Evolutionary conservation across 768 basidiomycete genomes (phyloP), one percentile per base, ranked within the genome.

Genomic region (Rubroboletus pulcherrimus): DNA sequence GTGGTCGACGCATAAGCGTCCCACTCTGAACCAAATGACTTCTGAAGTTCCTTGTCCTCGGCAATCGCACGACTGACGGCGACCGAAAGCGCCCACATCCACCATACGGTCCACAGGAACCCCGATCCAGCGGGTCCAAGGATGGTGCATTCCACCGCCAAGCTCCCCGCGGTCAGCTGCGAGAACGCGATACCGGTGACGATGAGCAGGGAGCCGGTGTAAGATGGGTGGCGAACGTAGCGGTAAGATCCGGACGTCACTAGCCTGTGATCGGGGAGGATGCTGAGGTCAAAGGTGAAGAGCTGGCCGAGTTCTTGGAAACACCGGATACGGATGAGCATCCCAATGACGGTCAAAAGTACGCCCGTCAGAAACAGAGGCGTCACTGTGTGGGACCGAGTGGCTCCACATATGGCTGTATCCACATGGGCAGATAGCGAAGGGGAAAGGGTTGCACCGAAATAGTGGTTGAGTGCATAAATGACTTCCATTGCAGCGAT

Each of bases 201-300:
- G 57, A 81, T 74, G 21, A 79, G 67, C 54, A 83, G 61, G 1
- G 80, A 78, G n/a, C 81, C 81, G 0, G 79, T 77, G 64, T 82
- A 82, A 0, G 80, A 75, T 17, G 82, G 82, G 66, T 83, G 82
- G 7, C 82, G 78, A 50, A 82, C 82, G 54, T 77, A 76, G 7
- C 67, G 54, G 63, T 83, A 83, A 55, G 74, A 78, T 19, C 80
- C 76, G n/a, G 67, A 64, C 3, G 80, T 82, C 58, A 83, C 69
- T 43, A 83, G 74, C 46, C 67, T 74, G 68, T 84, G 83, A 33
- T 71, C 66, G 2, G 81, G 80, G 52, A 78, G 79, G 40, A 84
- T 66, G 44, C 81, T 81, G 46, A 84, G 74, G 61, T 83, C 81
- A 64, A 83, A 84, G 0, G 82, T 83, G 71, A 84, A 84, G 53